Percentiles rank a stretch among this genome's conserved stretches.
These are phyloP conservation scores for Ustilago loliicola DNA, from an alignment of 1,284 basidiomycete genomes.

Conservation along the genomic window DNA sequence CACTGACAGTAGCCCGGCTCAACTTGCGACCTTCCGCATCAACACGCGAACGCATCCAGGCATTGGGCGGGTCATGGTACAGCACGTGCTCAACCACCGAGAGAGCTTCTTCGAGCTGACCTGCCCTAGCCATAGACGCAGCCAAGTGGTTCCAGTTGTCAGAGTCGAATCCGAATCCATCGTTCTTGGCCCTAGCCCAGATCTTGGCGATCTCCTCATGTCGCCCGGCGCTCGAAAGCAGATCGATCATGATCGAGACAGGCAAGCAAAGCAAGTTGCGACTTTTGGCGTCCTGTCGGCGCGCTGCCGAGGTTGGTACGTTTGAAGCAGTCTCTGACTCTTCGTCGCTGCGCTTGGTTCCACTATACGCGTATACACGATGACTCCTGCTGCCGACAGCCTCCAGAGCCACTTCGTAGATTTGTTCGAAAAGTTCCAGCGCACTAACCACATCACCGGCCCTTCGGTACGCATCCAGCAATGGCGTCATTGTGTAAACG, in stretches of 20 bases:
- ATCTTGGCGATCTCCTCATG: conserved; percentile 78
- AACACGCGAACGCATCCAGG: conserved; percentile 19
- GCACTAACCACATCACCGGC: conserved; percentile 76
- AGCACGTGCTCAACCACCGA: conserved; percentile 85
- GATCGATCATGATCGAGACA: conserved; percentile 86
- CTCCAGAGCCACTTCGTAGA: conserved; percentile 75
- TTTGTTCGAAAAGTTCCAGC: conserved; percentile 79
- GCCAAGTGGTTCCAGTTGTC: conserved; percentile 93
- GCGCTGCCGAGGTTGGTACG: background rate
- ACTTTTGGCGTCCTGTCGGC: conserved; percentile 45
- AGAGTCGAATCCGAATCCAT: conserved; percentile 87
- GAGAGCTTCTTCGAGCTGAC: conserved; percentile 84
- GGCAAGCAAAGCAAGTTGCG: conserved; percentile 81
- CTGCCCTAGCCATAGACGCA: conserved; percentile 82
- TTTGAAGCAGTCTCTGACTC: background rate
- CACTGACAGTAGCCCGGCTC: background rate
- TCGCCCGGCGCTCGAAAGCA: conserved; percentile 71
- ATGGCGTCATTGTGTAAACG: conserved; percentile 77
- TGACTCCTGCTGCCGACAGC: conserved; percentile 38
- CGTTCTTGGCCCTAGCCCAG: conserved; percentile 78
- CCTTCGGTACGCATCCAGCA: conserved; percentile 83
- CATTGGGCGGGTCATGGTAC: conserved; percentile 33
- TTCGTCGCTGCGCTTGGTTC: conserved; percentile 1
- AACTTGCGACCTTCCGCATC: background rate
- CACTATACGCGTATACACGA: conserved; percentile 41